Evolutionary conservation across 2,329 filamentous ascomycete species (phyloP), one percentile per base, ranked within the genome.

Genomic region (Arthrinium puccinioides): DNA sequence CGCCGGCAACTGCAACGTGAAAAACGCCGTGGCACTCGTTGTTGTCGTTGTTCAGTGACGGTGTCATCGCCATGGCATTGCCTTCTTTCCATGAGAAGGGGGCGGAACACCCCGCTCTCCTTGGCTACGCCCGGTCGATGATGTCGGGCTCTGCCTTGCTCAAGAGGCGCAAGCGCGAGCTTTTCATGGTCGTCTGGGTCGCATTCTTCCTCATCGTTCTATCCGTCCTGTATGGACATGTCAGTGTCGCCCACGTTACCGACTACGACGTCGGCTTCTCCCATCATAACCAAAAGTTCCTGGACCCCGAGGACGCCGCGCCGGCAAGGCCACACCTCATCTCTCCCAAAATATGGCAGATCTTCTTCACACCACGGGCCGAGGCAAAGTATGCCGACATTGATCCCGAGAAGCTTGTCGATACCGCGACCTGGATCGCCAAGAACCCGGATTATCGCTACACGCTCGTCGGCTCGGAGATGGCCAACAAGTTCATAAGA

Each of bases 271-370:
- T 26, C 8, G 24, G 15, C 24, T 36, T 28, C 24, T 9, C 23
- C 24, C 26, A 36, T n/a, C 33, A 25, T 24, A 18, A 27, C 11
- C 10, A 19, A 4, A 27, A 27, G 25, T 11, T n/a, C 25, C n/a
- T n/a, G n/a, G n/a, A n/a, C n/a, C n/a, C n/a, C n/a, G n/a, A n/a
- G n/a, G 14, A 33, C 9, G 31, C 18, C 14, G 20, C 31, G n/a
- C 11, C 31, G 1, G 20, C 10, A 4, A 11, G 20, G 6, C 31
- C 31, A 3, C 23, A 36, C 10, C 18, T 36, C 23, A 36, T 36
- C 11, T 24, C 33, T n/a, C 6, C 25, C 18, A 21, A 36, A 15
- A 36, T 36, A 10, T 36, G 33, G 33, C 33, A 36, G 8, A 36
- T 36, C 24, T 36, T 36, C 33, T 24, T 36, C 15, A 36, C 33